Base-by-base conservation (phyloP, 257 asterid species). In the Solanum lignicaule region DNA sequence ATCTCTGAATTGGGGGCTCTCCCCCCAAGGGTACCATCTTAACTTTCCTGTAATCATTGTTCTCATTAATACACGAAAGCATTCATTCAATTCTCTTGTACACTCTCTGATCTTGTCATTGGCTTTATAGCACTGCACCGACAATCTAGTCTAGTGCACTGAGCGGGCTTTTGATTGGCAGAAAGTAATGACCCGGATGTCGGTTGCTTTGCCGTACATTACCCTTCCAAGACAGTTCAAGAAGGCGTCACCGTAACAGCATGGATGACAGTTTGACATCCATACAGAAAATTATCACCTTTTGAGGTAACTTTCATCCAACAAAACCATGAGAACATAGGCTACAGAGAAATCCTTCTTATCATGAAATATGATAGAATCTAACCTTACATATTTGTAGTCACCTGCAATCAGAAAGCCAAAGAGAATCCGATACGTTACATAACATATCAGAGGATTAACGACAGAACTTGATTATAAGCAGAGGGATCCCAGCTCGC, bases 381-480 rank as follows among this genome's bases (percentile, higher is more conserved):
- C 95, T 84, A 92, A 96, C 99, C 98, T 95, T 90, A 90, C 83
- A 55, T 97, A 97, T 88, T 97, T 97, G 88, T 97, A 94, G 93
- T 97, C 99, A 88, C 95, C 99, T 96, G 98, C 93, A 90, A 88
- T 87, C 36, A 58, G 82, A 65, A 88, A 87, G 79, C 87, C 88
- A 92, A 87, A 14, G 75, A 83, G 75, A 88, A 85, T 62, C 43
- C 69, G 87, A 87, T 90, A 90, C 91, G 94, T 88, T 87, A 12
- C 15, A 32, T 12, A 32, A 81, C 31, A 35, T 62, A 15, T 21
- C 60, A 88, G 69, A 41, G 66, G 6, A 88, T 32, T 33, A 82
- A 76, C 21, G n/a, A 52, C 15, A 75, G 27, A 48, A 83, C 31
- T 33, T 21, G 38, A 41, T 25, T 43, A 79, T 41, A 79, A 79